Conservation (phyloP, 2,329 filamentous ascomycete species). For the Helotiales sp. region DNA sequence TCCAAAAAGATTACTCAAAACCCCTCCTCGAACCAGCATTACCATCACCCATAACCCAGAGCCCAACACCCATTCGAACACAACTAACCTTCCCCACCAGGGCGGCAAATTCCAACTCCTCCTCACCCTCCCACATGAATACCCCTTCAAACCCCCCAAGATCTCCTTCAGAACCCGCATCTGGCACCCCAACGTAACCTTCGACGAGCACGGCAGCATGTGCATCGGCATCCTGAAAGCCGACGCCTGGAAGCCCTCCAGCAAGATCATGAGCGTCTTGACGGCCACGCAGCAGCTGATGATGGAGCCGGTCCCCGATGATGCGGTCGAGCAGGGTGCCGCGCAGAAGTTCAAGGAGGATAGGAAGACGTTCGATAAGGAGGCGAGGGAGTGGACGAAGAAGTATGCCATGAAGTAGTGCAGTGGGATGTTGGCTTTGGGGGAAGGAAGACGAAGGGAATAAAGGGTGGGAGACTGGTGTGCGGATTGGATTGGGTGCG, state of each 20-base stretch:
- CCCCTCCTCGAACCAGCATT: neutral
- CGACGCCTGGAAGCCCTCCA: conserved; percentile 76
- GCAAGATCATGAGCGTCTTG: conserved; percentile 68
- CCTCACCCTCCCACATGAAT: conserved; percentile 70
- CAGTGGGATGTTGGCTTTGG: neutral
- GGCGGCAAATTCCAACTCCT: conserved; percentile 70
- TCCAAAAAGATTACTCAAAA: neutral
- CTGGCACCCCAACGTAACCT: conserved; percentile 77
- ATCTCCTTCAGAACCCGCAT: conserved; percentile 74
- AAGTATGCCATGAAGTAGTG: conserved; percentile 57
- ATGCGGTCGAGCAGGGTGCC: conserved; percentile 71
- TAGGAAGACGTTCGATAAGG: conserved; percentile 65
- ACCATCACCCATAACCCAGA: neutral
- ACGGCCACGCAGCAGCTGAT: conserved; percentile 68
- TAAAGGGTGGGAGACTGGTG: neutral
- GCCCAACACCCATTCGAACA: too few species aligned
- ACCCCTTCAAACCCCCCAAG: conserved; percentile 75
- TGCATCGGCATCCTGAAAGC: conserved; percentile 73
- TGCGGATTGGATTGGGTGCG: too few species aligned
- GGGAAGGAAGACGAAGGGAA: neutral
- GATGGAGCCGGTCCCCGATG: conserved; percentile 71
- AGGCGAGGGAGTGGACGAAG: conserved; percentile 69
- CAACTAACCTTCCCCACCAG: conserved; percentile 40
- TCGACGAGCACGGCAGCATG: conserved; percentile 76
- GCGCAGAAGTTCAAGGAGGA: conserved; percentile 73